Conservation (phyloP, 768 basidiomycete species). For the Mycena vitilis region DNA sequence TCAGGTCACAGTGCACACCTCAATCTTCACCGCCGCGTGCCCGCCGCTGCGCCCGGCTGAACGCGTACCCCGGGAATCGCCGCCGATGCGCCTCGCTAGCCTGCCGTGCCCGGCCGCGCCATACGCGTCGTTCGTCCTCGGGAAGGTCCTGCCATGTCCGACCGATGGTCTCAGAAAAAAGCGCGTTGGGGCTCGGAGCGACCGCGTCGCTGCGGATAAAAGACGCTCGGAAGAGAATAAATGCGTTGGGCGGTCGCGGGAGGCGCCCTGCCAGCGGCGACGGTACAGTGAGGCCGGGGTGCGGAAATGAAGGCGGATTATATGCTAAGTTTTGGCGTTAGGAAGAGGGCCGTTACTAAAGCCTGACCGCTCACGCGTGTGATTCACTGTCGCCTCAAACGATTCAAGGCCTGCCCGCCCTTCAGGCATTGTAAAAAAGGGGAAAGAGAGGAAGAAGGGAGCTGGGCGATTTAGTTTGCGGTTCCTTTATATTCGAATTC, state of each 20-base stretch:
- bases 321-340: background rate
- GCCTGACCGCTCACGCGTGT: background rate
- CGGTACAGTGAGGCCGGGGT: constrained; percentile 18
- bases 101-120: constrained; percentile 80
- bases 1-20: too few relatives aligned
- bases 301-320: background rate
- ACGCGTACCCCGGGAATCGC: constrained; percentile 80
- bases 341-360: background rate
- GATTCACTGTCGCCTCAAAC: background rate
- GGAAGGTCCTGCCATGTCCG: constrained; percentile 85
- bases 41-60: constrained; percentile 58
- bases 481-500: constrained; percentile 14
- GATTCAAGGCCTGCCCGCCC: background rate
- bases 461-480: background rate
- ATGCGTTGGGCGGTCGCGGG: constrained; percentile 87
- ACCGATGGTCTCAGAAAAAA: constrained; percentile 89
- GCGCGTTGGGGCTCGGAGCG: constrained; percentile 85
- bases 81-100: constrained; percentile 79
- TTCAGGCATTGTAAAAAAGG: background rate
- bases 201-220: constrained; percentile 83
- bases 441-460: background rate
- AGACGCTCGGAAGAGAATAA: constrained; percentile 87
- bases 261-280: constrained; percentile 58
- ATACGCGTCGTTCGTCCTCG: constrained; percentile 78
- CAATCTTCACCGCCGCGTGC: constrained; percentile 43